Base-by-base conservation (phyloP, 2,329 filamentous ascomycete genomes). In the Bipolaris sorokiniana region DNA sequence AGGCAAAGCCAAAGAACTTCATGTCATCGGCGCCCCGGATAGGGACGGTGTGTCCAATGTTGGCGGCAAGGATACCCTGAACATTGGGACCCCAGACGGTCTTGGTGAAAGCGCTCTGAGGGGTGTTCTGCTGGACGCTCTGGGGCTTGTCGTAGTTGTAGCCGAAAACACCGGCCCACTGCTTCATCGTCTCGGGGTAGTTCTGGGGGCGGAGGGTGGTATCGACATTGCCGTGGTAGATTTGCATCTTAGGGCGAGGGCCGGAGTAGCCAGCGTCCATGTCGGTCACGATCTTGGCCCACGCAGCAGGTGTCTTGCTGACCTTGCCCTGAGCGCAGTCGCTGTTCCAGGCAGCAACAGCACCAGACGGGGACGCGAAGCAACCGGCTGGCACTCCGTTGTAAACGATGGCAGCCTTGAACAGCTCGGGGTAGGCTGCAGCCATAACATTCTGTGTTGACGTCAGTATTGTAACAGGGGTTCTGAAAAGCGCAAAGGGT, bases 161-260 rank as follows among this genome's bases (percentile, higher is more conserved):
- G 2, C 66, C 67, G 23, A 72, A 74, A 5, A 76, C 70, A 51
- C 68, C 69, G 7, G 68, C 61, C 69, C 69, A 73, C 52, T 76
- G 63, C 58, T 75, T 75, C 59, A 71, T 70, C 3, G 82, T 82
- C 76, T 87, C 85, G 42, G 84, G 71, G 69, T 85, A 86, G 73
- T 86, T 86, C 61, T 80, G 77, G 3, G 80, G 80, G 50, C 75
- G 74, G 13, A 87, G 75, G 1, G 79, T 83, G 3, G 70, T 70
- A 66, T 87, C 84, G 1, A 72, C 73, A 41, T 78, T 80, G 48
- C 84, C 85, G 66, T 87, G 84, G 72, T 83, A 87, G 65, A 86
- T 79, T 66, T 84, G 82, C 80, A 87, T 83, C 61, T 78, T 80
- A 3, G 85, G 84, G 2, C 82, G 77, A 0, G 76, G 37, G 7